Evolutionary conservation across 2,329 filamentous ascomycete genomes (phyloP).

Genomic region (Trichophyton simii): DNA sequence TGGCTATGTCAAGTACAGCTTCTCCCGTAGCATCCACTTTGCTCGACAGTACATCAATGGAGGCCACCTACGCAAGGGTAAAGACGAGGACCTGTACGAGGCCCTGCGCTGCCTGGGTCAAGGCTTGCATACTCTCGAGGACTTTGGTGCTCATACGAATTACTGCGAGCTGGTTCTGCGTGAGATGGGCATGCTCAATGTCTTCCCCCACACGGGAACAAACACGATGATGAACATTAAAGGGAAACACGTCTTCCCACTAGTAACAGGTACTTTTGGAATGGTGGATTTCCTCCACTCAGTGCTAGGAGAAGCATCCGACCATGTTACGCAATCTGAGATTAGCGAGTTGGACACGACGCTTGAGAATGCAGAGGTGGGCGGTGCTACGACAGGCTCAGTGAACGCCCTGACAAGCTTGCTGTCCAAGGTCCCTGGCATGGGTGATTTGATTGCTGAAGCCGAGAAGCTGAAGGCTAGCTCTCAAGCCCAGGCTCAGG

Average conservation of each 20-base stretch:
- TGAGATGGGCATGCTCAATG: slow-evolving; percentile 54
- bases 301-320: slow-evolving; percentile 61
- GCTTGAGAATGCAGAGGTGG: slow-evolving; percentile 54
- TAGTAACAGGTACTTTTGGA: slow-evolving; percentile 63
- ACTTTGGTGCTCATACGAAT: slow-evolving; percentile 68
- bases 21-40: slow-evolving; percentile 63
- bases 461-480: slow-evolving; percentile 49
- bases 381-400: slow-evolving; percentile 30
- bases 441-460: slow-evolving; percentile 53
- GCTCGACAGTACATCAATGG: slow-evolving; percentile 63
- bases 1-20: slow-evolving; percentile 66
- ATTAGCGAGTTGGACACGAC: slow-evolving; percentile 68
- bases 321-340: slow-evolving; percentile 75
- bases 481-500: slow-evolving; percentile 52
- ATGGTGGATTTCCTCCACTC: slow-evolving; percentile 77
- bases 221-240: slow-evolving; percentile 52
- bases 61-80: slow-evolving; percentile 45
- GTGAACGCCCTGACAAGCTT: slow-evolving; percentile 57
- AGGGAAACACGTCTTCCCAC: slow-evolving; percentile 56
- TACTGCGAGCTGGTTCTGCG: slow-evolving; percentile 67
- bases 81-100: slow-evolving; percentile 67
- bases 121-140: slow-evolving; percentile 66
- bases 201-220: slow-evolving; percentile 63
- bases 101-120: slow-evolving; percentile 65
- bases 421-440: slow-evolving; percentile 63